A percentile compares a stretch with the other conserved stretches of the same genome.
These are phyloP conservation scores for Xylariaceae sp. DNA, from an alignment of 2,329 filamentous ascomycete genomes.

Conservation along the genomic window DNA sequence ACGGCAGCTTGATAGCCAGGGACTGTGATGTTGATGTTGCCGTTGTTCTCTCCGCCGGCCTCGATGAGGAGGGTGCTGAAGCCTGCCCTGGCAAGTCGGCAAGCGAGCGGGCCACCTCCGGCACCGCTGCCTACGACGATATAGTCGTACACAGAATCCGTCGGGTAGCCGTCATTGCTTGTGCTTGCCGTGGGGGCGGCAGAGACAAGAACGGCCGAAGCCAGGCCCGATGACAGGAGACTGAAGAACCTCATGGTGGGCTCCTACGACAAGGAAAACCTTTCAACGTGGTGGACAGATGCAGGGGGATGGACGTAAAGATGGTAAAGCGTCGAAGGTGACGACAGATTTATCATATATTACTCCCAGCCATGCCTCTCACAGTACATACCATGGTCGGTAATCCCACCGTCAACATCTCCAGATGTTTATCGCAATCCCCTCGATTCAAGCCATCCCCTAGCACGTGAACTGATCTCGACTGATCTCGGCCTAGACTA, in stretches of 20 bases:
- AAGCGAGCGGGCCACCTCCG: constrained; percentile 54
- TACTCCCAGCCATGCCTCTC: too few species aligned
- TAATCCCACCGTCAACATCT: too few species aligned
- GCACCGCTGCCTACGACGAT: constrained; percentile 56
- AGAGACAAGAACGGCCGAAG: background rate
- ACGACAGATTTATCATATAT: too few species aligned
- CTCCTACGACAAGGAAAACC: background rate
- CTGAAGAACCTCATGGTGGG: background rate
- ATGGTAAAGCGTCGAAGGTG: too few species aligned
- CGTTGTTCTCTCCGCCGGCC: constrained; percentile 50
- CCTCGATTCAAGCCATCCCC: too few species aligned
- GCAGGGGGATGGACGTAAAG: background rate
- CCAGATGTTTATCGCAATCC: too few species aligned
- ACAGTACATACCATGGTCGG: too few species aligned
- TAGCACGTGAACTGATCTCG: too few species aligned
- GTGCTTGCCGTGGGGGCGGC: background rate
- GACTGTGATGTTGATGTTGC: constrained; percentile 49
- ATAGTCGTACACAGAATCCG: constrained; percentile 47
- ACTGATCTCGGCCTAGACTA: too few species aligned
- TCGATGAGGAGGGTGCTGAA: constrained; percentile 52
- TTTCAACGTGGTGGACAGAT: background rate
- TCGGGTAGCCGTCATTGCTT: background rate
- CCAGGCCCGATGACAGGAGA: background rate
- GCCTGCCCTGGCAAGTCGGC: constrained; percentile 52
- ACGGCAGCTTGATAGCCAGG: constrained; percentile 27